Base-by-base conservation (phyloP, 768 basidiomycete species). In the Kwoniella botswanensis region DNA sequence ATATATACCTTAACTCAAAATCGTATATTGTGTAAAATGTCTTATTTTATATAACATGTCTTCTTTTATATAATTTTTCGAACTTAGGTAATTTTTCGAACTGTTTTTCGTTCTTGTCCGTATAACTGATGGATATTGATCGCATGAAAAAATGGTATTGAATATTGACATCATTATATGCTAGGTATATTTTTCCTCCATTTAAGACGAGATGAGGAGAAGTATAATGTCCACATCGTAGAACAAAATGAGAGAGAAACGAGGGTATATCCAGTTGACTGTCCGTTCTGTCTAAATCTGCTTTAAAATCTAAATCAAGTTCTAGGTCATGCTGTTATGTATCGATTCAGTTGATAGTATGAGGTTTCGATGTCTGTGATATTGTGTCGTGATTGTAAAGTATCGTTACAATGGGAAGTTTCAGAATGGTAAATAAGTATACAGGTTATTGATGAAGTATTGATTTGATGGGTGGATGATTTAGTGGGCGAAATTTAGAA, bases 401-500 rank as follows among this genome's bases (percentile, higher is more conserved):
- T 50, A 50, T 50, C 46, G 46, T 50, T 50, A 50, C 46, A 50
- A 50, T 50, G 46, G 7, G 7, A 6, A 35, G 35, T 35, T 35
- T 6, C 35, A 35, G 35, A 35, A 35, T 35, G 35, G 35, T 35
- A 35, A 6, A 35, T 35, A 35, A 35, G 35, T 35, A 35, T 35
- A 35, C 35, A 35, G 35, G 35, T 9, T 35, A 6, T 35, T 35
- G 35, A 35, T 35, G 35, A 35, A 35, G 6, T 9, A 9, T 35
- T 60, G 12, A 17, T 43, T 18, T 42, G 59, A 17, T 60, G 22
- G 26, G 11, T 18, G 35, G 4, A 35, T 29, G 29, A 6, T 43
- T 61, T 26, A 61, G 22, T 61, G 59, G 43, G 59, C 68, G 21
- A 72, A 72, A n/a, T 35, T 41, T 18, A 72, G 15, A 22, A 72